A percentile compares a stretch with the other conserved stretches of the same genome.
Evolutionary conservation across 2,329 filamentous ascomycete genomes (phyloP).

Genomic region (Colletotrichum incanum): DNA sequence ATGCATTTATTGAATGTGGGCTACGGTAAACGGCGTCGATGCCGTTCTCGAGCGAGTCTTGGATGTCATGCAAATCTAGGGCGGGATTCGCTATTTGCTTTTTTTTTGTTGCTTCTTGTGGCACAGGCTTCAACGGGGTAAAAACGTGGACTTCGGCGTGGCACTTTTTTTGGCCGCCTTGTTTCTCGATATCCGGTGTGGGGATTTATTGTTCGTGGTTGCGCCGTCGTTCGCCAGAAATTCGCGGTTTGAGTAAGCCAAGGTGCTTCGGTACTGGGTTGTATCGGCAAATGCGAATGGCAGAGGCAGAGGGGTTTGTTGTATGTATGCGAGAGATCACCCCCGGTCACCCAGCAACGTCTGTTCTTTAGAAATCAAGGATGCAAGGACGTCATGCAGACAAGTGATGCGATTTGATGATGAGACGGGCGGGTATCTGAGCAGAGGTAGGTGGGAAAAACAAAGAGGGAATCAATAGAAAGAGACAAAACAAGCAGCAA

Average conservation of each 20-base stretch:
- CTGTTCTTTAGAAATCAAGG: slow-evolving; percentile 38
- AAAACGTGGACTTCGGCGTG: slow-evolving; percentile 16
- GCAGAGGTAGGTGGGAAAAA: not conserved
- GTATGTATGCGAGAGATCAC: slow-evolving; percentile 9
- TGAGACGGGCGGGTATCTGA: not conserved
- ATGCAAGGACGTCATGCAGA: slow-evolving; percentile 36
- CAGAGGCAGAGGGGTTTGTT: slow-evolving; percentile 27
- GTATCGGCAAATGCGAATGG: slow-evolving; percentile 10
- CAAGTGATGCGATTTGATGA: slow-evolving; percentile 6
- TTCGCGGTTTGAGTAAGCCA: not conserved
- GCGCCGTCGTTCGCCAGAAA: slow-evolving; percentile 26
- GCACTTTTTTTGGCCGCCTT: slow-evolving; percentile 19
- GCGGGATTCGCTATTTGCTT: slow-evolving; percentile 22
- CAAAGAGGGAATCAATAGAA: not conserved
- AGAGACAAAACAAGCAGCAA: not conserved
- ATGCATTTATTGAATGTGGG: slow-evolving; percentile 39
- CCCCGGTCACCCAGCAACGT: slow-evolving; percentile 42
- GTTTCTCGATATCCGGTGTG: slow-evolving; percentile 25
- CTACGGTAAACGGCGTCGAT: slow-evolving; percentile 7
- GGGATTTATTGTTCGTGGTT: not conserved
- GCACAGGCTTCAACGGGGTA: slow-evolving; percentile 27
- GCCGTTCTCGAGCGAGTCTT: slow-evolving; percentile 6
- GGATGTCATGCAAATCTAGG: slow-evolving; percentile 19
- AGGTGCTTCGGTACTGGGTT: not conserved
- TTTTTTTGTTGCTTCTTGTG: slow-evolving; percentile 22